Base-by-base conservation (phyloP, 2,329 filamentous ascomycete species). In the Fusarium oxysporum region DNA sequence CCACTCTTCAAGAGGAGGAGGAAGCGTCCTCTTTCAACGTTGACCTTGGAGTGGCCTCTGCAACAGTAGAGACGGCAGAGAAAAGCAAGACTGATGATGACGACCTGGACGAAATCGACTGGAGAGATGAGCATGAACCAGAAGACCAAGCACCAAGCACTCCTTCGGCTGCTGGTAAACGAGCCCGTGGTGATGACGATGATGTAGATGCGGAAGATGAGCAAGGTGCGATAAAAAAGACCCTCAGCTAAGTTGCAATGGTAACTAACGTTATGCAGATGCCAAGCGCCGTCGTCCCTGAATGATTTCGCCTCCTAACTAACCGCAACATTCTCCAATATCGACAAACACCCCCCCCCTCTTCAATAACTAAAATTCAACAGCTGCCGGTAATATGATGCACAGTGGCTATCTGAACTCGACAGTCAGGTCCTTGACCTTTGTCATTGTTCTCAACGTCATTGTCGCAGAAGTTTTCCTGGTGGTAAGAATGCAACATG, bases 251-350 rank as follows among this genome's bases (percentile, higher is more conserved):
- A 35, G 23, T 41, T 23, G 25, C 16, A 21, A 43, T 23, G 32
- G 21, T 62, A 70, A 57, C 82, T 84, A 78, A 85, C 74, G 59
- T 70, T 19, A 66, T 70, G 43, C 75, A 82, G 87, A 87, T 78
- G 78, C 82, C 80, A 90, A 88, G 82, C 87, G 87, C 76, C 85
- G 83, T 78, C 86, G 87, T 64, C 83, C 81, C 53, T 80, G 53
- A 79, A 70, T 50, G 59, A 47, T 59, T 40, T 37, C 32, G 41
- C 48, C 44, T 55, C 50, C 45, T 69, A 62, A 69, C 76, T 77
- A 76, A 76, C 66, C 44, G 45, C 56, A 57, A 62, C 60, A 56
- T 63, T 33, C 51, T 54, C 45, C 59, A 66, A 68, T 47, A n/a
- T 54, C 50, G 38, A 38, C 47, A 38, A 41, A 60, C 58, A 51